Conservation (phyloP, 179 eudicot species). For the Patellifolia procumbens region DNA sequence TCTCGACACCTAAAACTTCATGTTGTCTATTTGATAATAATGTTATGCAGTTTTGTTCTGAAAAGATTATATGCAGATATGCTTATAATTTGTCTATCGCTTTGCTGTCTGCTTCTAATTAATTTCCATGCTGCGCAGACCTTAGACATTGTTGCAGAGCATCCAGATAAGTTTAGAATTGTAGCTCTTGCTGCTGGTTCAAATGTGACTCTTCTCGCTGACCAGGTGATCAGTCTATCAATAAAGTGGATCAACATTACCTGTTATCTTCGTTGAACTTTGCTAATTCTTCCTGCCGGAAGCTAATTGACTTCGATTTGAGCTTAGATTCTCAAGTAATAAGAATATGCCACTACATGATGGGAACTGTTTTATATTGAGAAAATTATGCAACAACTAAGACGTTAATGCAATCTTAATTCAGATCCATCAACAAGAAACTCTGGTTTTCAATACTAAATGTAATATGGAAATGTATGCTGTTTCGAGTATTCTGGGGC, state of each 20-base stretch:
- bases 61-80: neutral
- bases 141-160: constrained; percentile 87
- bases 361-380: neutral
- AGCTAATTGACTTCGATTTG: neutral
- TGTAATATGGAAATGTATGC: neutral
- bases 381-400: neutral
- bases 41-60: neutral
- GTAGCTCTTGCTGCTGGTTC: constrained; percentile 99
- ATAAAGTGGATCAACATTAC: neutral
- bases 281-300: too few species aligned
- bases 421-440: neutral
- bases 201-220: constrained; percentile 98
- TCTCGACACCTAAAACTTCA: neutral
- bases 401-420: neutral
- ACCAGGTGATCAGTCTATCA: constrained; percentile 67
- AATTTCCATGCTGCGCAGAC: constrained; percentile 54
- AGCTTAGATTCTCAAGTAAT: neutral
- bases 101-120: constrained; percentile 27
- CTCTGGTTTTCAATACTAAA: too few species aligned
- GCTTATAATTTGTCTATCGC: neutral
- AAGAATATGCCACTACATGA: neutral
- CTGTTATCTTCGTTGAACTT: neutral
- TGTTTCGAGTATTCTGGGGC: neutral
- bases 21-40: neutral
- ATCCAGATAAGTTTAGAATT: constrained; percentile 85